A percentile compares a stretch with the other conserved stretches of the same genome.
phyloP scores from a whole-genome alignment of 1,139 yeast genomes.

The Sugiyamaella grinbergsii region DNA sequence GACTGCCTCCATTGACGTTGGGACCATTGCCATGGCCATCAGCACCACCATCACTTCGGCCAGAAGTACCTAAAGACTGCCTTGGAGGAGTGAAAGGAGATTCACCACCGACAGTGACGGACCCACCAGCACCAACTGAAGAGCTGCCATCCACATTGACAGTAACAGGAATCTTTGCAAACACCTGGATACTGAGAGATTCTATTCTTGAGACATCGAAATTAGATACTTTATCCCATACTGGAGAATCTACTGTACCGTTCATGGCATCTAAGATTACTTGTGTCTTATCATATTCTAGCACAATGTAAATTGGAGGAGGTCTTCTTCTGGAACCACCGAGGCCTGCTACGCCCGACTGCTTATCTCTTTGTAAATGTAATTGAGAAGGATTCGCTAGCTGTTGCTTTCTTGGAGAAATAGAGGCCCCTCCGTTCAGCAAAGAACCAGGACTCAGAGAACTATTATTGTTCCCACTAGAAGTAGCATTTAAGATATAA shows the following conservation, averaged over 20 bases:
- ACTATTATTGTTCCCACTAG: conserved; percentile 7
- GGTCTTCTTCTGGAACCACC: conserved; percentile 20
- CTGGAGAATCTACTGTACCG: conserved; percentile 65
- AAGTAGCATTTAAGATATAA: conserved; percentile 24
- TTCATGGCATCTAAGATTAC: conserved; percentile 78
- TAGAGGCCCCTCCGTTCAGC: conserved; percentile 21
- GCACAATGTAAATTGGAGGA: conserved; percentile 46
- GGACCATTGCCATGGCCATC: not conserved
- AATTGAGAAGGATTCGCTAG: conserved; percentile 9
- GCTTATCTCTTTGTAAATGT: conserved; percentile 17
- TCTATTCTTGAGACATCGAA: conserved; percentile 81
- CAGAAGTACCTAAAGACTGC: conserved; percentile 1
- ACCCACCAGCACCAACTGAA: conserved; percentile 14
- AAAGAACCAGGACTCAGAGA: not conserved
- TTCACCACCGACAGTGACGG: conserved; percentile 17
- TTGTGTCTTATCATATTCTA: conserved; percentile 60
- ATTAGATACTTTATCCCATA: conserved; percentile 84
- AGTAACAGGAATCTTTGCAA: conserved; percentile 64
- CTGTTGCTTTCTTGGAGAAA: conserved; percentile 35
- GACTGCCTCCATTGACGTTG: not conserved
- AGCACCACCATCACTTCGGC: not conserved
- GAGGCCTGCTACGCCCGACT: conserved; percentile 9
- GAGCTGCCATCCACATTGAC: conserved; percentile 16
- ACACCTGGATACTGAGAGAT: conserved; percentile 66
- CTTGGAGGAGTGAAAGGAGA: conserved; percentile 27